A percentile compares a stretch with the other conserved stretches of the same genome.
Conservation (phyloP, 2,329 filamentous ascomycete genomes). For the Fusarium redolens region DNA sequence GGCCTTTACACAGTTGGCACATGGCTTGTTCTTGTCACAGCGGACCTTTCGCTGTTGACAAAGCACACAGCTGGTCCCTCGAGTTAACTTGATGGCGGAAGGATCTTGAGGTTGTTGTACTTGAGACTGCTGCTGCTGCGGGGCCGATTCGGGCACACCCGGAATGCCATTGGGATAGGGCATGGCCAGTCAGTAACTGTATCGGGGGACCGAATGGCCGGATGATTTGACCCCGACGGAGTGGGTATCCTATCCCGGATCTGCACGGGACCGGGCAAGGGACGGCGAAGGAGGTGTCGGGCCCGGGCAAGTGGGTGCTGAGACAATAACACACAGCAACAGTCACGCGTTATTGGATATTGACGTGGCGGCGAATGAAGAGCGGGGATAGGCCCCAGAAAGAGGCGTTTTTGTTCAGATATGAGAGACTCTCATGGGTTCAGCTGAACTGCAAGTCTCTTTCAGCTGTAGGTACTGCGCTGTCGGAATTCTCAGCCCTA, state of each 20-base stretch:
- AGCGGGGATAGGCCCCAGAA: slow-evolving; percentile 1
- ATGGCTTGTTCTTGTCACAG: slow-evolving; percentile 79
- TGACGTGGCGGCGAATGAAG: slow-evolving; percentile 10
- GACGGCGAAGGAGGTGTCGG: slow-evolving; percentile 2
- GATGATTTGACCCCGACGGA: slow-evolving; percentile 6
- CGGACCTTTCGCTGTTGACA: slow-evolving; percentile 83
- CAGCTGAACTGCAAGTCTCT: slow-evolving; percentile 29
- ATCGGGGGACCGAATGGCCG: background rate
- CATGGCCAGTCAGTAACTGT: slow-evolving; percentile 25
- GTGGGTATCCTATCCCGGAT: slow-evolving; percentile 26
- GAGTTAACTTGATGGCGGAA: slow-evolving; percentile 64
- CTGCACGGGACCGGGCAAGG: background rate
- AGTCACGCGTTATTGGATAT: background rate
- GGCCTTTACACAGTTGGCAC: slow-evolving; percentile 74
- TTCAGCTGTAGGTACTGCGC: slow-evolving; percentile 5
- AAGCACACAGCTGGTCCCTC: slow-evolving; percentile 73
- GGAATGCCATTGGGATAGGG: slow-evolving; percentile 38
- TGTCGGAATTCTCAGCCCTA: background rate
- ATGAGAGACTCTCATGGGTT: slow-evolving; percentile 11
- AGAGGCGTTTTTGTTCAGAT: slow-evolving; percentile 10
- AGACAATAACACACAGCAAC: slow-evolving; percentile 13
- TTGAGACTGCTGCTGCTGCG: slow-evolving; percentile 38
- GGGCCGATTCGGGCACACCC: slow-evolving; percentile 34
- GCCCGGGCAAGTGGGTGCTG: slow-evolving; percentile 3
- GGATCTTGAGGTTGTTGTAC: slow-evolving; percentile 51